Evolutionary conservation across 1,139 yeast species (phyloP), one percentile per base, ranked within the genome.

Genomic region (Groenewaldozyma sp.): DNA sequence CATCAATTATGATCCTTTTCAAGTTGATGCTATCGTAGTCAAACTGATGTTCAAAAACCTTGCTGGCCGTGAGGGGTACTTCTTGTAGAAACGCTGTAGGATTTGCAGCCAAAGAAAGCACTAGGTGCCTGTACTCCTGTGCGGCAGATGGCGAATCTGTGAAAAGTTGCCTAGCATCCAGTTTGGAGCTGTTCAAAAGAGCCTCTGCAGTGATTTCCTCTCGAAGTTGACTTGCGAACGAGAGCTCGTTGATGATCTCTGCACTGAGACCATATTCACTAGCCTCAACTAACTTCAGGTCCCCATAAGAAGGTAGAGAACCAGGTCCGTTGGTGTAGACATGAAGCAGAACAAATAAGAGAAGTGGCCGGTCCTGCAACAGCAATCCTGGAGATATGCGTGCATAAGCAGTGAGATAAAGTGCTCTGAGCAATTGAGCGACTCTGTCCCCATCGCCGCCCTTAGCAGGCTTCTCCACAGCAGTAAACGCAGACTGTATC

Each of bases 331-430:
- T 29, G 7, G 22, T 5, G 13, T 29, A 29, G 17, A 5, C 17
- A 6, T 29, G 33, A 7, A 29, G 14, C 19, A 29, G 17, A 29
- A 18, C 7, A 14, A 29, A 29, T 5, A 29, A 21, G 7, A 29
- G 13, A 7, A 29, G 7, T 5, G 19, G 20, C 10, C 33, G 20
- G 19, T 29, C 20, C 22, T 29, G 20, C 11, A 27, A 19, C 4
- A 63, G 59, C 40, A 84, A 60, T 1, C 82, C 70, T 1, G 73
- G 63, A 0, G 81, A 62, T 5, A 73, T 59, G 2, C 62, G 51
- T 1, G 68, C 62, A 52, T 63, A 81, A 0, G 70, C 59, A 42
- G 72, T 76, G 20, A 56, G 53, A 49, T 76, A 74, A 6, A 82
- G 55, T 3, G 33, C 39, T 10, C 50, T 38, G 1, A 67, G 52